Evolutionary conservation across 2,329 filamentous ascomycete genomes (phyloP).

Genomic region (Trichoderma arundinaceum): DNA sequence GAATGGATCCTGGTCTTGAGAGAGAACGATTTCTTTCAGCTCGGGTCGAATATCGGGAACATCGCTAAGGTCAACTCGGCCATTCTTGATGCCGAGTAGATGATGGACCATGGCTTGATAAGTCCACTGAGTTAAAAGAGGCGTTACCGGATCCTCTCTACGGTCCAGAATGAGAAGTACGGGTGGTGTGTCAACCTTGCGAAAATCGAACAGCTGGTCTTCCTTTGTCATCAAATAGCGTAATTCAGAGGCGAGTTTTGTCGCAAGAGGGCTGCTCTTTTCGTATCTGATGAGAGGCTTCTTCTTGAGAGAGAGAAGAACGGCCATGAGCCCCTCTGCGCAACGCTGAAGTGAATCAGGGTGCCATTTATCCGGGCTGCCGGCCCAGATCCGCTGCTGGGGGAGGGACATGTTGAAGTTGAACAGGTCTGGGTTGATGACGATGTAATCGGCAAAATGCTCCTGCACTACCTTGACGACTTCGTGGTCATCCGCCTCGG

Average conservation of each 20-base stretch:
- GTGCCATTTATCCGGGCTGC: constrained; percentile 86
- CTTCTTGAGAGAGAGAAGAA: constrained; percentile 91
- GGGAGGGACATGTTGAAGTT: constrained; percentile 77
- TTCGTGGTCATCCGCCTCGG: constrained; percentile 96
- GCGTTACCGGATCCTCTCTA: constrained; percentile 92
- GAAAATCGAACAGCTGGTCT: constrained; percentile 94
- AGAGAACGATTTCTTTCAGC: constrained; percentile 90
- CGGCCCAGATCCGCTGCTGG: constrained; percentile 78
- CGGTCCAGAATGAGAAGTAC: constrained; percentile 90
- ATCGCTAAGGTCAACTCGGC: constrained; percentile 85
- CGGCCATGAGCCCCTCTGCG: constrained; percentile 83
- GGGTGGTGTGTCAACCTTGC: constrained; percentile 91
- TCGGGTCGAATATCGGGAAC: constrained; percentile 86
- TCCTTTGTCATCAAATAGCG: constrained; percentile 94
- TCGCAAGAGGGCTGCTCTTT: constrained; percentile 86
- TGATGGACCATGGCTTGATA: constrained; percentile 99
- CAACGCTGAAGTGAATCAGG: constrained; percentile 83
- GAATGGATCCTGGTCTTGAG: constrained; percentile 96
- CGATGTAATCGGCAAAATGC: constrained; percentile 94
- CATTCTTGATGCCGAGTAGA: constrained; percentile 89
- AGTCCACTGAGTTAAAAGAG: constrained; percentile 95
- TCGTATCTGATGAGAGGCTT: constrained; percentile 93
- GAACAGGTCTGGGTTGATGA: constrained; percentile 93
- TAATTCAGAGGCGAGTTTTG: constrained; percentile 91
- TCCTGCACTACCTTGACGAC: constrained; percentile 94